Evolutionary conservation across 495 filamentous ascomycete species (phyloP).

Genomic region (Penicillium ochrochloron): DNA sequence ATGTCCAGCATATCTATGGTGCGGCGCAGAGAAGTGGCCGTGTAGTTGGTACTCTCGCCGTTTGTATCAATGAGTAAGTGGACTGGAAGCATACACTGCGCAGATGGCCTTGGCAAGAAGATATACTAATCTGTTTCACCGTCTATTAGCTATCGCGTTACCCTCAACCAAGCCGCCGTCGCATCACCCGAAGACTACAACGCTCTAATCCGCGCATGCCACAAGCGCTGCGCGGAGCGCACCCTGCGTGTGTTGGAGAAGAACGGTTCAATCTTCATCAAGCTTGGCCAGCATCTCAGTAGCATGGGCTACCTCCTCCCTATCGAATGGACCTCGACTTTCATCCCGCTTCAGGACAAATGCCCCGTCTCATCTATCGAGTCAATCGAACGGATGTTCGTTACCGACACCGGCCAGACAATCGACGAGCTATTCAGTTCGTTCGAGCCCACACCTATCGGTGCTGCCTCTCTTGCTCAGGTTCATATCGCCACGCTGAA

Average conservation of each 20-base stretch:
- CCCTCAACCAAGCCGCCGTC: conserved; percentile 67
- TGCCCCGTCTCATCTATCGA: conserved; percentile 93
- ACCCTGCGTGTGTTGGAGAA: conserved; percentile 86
- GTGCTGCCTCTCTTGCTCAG: conserved; percentile 92
- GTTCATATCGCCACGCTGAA: conserved; percentile 89
- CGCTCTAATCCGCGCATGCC: conserved; percentile 77
- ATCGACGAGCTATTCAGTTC: conserved; percentile 82
- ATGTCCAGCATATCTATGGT: conserved; percentile 71
- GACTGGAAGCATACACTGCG: background rate
- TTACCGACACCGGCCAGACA: conserved; percentile 77
- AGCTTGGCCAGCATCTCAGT: conserved; percentile 93
- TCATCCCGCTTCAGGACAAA: conserved; percentile 93
- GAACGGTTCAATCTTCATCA: conserved; percentile 98
- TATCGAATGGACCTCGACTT: conserved; percentile 92
- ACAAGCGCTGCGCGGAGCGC: conserved; percentile 89
- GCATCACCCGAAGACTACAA: conserved; percentile 61
- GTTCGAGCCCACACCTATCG: conserved; percentile 80
- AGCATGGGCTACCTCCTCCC: conserved; percentile 97
- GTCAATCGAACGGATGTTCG: conserved; percentile 85
- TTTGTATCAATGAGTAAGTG: conserved; percentile 90
- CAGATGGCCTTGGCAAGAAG: background rate
- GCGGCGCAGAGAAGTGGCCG: conserved; percentile 78
- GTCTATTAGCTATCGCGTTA: conserved; percentile 75
- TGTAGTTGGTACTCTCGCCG: conserved; percentile 72
- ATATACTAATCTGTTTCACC: background rate